These are phyloP conservation scores for Stereum hirsutum DNA, from an alignment of 1,284 basidiomycete species.

Conservation along the genomic window DNA sequence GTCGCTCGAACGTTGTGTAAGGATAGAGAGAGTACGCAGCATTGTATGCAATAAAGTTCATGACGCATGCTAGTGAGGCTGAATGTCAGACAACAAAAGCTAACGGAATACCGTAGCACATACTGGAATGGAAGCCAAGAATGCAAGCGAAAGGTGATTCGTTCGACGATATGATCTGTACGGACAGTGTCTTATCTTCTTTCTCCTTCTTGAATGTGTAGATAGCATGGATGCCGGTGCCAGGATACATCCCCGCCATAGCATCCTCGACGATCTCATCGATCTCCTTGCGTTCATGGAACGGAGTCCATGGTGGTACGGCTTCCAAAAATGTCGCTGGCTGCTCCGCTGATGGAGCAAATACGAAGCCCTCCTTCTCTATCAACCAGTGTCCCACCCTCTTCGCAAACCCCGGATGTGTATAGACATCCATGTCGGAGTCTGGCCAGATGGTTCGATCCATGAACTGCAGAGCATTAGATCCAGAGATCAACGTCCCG, in stretches of 20 bases:
- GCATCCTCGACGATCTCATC: too few species aligned
- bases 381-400: neutral
- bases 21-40: conserved; percentile 2
- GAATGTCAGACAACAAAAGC: neutral
- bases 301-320: neutral
- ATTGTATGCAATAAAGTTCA: conserved; percentile 3
- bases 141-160: neutral
- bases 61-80: conserved; percentile 1
- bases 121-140: conserved; percentile 1
- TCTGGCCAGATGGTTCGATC: conserved; percentile 3
- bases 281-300: too few species aligned
- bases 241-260: too few species aligned
- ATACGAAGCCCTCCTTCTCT: neutral
- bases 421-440: conserved; percentile 1
- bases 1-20: conserved; percentile 1
- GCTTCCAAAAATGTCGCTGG: neutral
- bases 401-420: neutral
- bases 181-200: neutral
- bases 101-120: neutral
- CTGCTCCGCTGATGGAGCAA: neutral
- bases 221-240: neutral
- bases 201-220: neutral
- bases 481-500: conserved; percentile 3
- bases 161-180: neutral
- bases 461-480: conserved; percentile 3